Conservation (phyloP, 148 eudicot species). For the Vaccinium myrtillus region DNA sequence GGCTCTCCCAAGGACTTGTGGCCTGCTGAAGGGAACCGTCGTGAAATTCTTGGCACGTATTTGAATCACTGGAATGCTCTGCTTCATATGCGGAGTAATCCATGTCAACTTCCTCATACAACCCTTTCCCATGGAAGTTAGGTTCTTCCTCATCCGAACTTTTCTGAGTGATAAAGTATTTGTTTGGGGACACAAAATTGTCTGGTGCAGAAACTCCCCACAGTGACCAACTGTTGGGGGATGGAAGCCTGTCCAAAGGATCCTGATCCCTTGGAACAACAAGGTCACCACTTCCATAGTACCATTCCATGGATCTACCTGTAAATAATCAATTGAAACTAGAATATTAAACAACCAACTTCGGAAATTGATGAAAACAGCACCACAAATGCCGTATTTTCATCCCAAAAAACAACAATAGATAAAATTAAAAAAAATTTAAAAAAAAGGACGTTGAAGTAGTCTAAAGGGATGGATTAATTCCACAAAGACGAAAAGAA, state of each 20-base stretch:
- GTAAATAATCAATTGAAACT: neutral
- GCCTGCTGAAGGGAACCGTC: slow-evolving; percentile 26
- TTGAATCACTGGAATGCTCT: slow-evolving; percentile 31
- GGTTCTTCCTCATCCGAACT: slow-evolving; percentile 22
- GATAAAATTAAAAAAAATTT: neutral
- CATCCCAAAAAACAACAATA: neutral
- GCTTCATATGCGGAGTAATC: slow-evolving; percentile 23
- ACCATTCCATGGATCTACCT: slow-evolving; percentile 65
- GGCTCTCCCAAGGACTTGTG: slow-evolving; percentile 23
- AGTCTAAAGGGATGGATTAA: neutral
- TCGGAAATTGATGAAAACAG: neutral
- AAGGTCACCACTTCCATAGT: slow-evolving; percentile 47
- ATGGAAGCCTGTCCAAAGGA: slow-evolving; percentile 48
- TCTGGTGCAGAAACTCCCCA: slow-evolving; percentile 47
- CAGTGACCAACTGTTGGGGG: slow-evolving; percentile 53
- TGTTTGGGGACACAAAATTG: slow-evolving; percentile 35
- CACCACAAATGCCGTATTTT: neutral
- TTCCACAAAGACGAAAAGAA: neutral
- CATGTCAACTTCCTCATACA: slow-evolving; percentile 31
- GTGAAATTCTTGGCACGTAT: slow-evolving; percentile 21
- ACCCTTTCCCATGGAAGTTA: slow-evolving; percentile 18
- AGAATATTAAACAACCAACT: neutral
- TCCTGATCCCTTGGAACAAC: slow-evolving; percentile 55
- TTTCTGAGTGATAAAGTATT: slow-evolving; percentile 20
- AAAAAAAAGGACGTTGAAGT: neutral